These are phyloP conservation scores for Emericellopsis cladophorae DNA, from an alignment of 2,329 filamentous ascomycete species.

Conservation along the genomic window DNA sequence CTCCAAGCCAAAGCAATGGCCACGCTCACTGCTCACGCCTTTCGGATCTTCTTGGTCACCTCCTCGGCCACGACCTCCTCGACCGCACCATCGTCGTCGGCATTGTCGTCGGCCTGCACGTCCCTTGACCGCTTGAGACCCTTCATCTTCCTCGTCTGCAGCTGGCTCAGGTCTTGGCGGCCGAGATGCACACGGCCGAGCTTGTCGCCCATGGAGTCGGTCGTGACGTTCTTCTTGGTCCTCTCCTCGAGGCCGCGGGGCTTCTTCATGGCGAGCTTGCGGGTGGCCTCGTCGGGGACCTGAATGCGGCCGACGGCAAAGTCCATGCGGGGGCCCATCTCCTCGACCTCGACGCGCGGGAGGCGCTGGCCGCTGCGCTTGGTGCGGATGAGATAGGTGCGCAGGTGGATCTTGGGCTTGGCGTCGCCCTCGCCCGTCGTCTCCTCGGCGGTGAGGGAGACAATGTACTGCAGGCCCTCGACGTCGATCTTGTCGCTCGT, in stretches of 20 bases:
- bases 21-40: not conserved
- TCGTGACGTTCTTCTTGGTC: constrained; percentile 94
- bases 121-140: constrained; percentile 75
- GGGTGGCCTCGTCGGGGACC: constrained; percentile 64
- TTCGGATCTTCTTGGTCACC: constrained; percentile 23
- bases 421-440: constrained; percentile 24
- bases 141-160: constrained; percentile 99
- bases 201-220: constrained; percentile 90
- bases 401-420: constrained; percentile 50
- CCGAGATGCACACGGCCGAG: constrained; percentile 84
- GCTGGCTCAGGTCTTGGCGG: constrained; percentile 71
- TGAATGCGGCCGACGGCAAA: constrained; percentile 72
- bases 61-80: constrained; percentile 11
- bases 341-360: constrained; percentile 83
- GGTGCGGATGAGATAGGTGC: constrained; percentile 77
- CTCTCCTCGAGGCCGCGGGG: constrained; percentile 61
- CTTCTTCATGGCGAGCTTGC: constrained; percentile 87
- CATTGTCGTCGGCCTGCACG: constrained; percentile 32
- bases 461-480: constrained; percentile 83
- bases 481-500: constrained; percentile 77
- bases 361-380: constrained; percentile 78
- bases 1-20: not conserved
- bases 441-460: constrained; percentile 70
- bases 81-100: constrained; percentile 4
- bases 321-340: constrained; percentile 91